Evolutionary conservation across 495 filamentous ascomycete genomes (phyloP).

Genomic region (Aspergillus sparsus): DNA sequence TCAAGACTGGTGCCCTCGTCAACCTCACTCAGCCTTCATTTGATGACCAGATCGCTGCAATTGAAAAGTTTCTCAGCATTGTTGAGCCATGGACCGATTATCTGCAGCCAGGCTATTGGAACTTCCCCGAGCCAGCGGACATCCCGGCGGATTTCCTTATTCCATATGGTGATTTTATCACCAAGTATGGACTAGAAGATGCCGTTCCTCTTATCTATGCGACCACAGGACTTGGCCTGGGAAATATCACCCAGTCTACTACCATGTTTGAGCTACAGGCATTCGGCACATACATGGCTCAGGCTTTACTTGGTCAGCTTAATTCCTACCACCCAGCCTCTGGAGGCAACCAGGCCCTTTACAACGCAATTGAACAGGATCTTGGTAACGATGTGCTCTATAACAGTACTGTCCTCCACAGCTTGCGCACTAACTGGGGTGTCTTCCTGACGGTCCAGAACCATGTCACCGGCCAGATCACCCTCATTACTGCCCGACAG

Average conservation of each 20-base stretch:
- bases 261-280: constrained; percentile 45
- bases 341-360: constrained; percentile 44
- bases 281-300: constrained; percentile 42
- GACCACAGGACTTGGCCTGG: constrained; percentile 37
- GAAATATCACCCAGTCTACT: constrained; percentile 39
- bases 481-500: constrained; percentile 35
- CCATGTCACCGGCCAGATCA: constrained; percentile 28
- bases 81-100: constrained; percentile 38
- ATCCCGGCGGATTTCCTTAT: constrained; percentile 49
- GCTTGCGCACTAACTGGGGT: constrained; percentile 27
- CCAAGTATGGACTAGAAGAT: constrained; percentile 45
- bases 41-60: constrained; percentile 30
- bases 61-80: constrained; percentile 38
- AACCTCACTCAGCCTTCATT: constrained; percentile 24
- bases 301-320: constrained; percentile 28
- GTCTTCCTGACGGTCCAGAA: constrained; percentile 37
- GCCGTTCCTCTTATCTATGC: constrained; percentile 30
- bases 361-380: constrained; percentile 35
- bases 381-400: constrained; percentile 41
- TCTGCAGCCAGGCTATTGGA: constrained; percentile 41
- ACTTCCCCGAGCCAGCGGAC: constrained; percentile 32
- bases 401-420: constrained; percentile 32
- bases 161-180: constrained; percentile 45
- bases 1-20: constrained; percentile 37
- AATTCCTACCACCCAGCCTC: constrained; percentile 32